These are phyloP conservation scores for Xylariaceae sp. DNA, from an alignment of 2,329 filamentous ascomycete species.

Conservation along the genomic window DNA sequence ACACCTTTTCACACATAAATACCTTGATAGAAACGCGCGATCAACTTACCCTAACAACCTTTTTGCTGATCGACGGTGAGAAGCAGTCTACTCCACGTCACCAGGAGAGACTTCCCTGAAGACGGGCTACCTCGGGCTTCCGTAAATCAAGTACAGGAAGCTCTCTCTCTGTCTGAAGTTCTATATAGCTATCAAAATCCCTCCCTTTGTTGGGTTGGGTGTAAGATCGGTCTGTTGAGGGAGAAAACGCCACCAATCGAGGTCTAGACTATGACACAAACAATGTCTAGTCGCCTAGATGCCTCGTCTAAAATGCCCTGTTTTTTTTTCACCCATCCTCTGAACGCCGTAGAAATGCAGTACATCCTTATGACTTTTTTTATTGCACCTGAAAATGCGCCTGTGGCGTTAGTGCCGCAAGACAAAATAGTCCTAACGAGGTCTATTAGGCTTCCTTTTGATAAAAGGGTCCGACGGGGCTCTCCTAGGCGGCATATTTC, in stretches of 20 bases:
- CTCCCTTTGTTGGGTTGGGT: neutral
- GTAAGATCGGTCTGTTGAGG: neutral
- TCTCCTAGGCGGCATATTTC: slow-evolving; percentile 16
- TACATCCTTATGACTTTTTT: neutral
- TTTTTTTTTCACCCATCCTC: neutral
- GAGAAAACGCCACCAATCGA: slow-evolving; percentile 7
- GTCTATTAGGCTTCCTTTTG: slow-evolving; percentile 27
- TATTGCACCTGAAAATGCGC: neutral
- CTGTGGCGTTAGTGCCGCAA: slow-evolving; percentile 4
- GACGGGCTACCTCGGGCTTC: slow-evolving; percentile 2
- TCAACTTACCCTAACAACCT: slow-evolving; percentile 10
- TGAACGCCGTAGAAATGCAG: slow-evolving; percentile 17
- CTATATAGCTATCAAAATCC: slow-evolving; percentile 5
- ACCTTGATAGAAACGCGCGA: neutral
- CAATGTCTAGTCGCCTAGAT: neutral
- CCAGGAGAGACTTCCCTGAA: neutral
- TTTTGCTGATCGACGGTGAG: neutral
- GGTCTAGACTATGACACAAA: neutral
- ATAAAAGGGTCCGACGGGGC: slow-evolving; percentile 26
- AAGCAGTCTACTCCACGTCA: slow-evolving; percentile 1
- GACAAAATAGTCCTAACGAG: slow-evolving; percentile 12
- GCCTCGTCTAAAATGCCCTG: neutral
- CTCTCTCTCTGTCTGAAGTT: neutral
- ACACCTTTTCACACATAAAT: neutral
- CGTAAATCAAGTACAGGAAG: neutral